Percentiles rank a stretch among this genome's conserved stretches.
Evolutionary conservation across 257 asterid species (phyloP).

Genomic region (Henckelia pumila): DNA sequence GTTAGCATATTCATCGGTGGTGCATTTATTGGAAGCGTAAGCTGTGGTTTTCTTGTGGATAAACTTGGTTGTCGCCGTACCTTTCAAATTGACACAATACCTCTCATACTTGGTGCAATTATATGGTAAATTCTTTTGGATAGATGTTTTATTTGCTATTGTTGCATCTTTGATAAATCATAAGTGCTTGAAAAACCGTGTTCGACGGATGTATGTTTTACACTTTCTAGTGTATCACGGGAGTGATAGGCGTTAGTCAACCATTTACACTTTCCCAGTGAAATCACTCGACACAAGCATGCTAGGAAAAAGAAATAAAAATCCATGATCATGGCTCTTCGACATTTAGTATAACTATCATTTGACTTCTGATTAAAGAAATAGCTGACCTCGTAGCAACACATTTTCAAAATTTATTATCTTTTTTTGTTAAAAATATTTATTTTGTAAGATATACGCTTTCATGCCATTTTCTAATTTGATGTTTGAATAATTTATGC

Average conservation of each 20-base stretch:
- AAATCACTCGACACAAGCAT: background rate
- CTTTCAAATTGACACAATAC: slow-evolving; percentile 69
- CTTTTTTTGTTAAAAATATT: background rate
- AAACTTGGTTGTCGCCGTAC: slow-evolving; percentile 79
- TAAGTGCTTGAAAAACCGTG: background rate
- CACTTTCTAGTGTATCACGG: background rate
- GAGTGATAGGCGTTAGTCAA: too few relatives aligned
- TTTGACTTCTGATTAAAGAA: background rate
- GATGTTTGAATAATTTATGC: slow-evolving; percentile 26
- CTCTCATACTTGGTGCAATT: slow-evolving; percentile 76
- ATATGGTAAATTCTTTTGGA: slow-evolving; percentile 45
- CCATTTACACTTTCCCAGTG: background rate
- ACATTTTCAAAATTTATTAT: too few relatives aligned
- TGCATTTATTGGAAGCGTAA: slow-evolving; percentile 77
- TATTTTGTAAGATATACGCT: background rate
- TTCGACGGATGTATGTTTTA: background rate
- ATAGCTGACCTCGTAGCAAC: background rate
- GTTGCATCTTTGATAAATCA: background rate
- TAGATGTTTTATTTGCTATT: background rate
- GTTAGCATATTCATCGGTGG: slow-evolving; percentile 89
- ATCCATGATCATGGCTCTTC: background rate
- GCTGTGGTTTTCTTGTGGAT: slow-evolving; percentile 70
- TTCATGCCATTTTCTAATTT: slow-evolving; percentile 13
- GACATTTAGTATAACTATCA: too few relatives aligned
- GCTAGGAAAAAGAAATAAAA: background rate